Evolutionary conservation across 2,329 filamentous ascomycete genomes (phyloP).

Genomic region (Xylaria sp.): DNA sequence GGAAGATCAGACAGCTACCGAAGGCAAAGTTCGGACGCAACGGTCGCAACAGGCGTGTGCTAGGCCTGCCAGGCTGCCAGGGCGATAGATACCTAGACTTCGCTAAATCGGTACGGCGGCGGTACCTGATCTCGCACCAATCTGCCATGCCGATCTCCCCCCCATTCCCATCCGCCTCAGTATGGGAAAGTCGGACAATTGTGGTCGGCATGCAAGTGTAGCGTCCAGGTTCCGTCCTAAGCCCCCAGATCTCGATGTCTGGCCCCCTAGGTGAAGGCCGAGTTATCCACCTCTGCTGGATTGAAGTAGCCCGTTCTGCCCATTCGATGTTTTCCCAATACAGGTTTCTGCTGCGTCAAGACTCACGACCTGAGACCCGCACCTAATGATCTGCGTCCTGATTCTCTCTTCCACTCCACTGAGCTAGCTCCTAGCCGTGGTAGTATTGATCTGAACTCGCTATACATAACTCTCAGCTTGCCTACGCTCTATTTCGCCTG

Average conservation of each 20-base stretch:
- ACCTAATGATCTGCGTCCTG: conserved; percentile 9
- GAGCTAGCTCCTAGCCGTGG: conserved; percentile 1
- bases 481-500: conserved; percentile 7
- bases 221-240: conserved; percentile 22
- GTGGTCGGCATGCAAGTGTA: conserved; percentile 20
- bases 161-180: conserved; percentile 1
- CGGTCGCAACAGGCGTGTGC: too few species aligned
- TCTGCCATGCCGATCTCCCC: conserved; percentile 8
- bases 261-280: not conserved
- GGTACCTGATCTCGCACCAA: conserved; percentile 15
- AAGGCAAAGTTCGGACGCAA: too few species aligned
- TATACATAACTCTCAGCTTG: conserved; percentile 15
- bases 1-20: too few species aligned
- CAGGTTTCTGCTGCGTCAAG: conserved; percentile 30
- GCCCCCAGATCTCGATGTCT: conserved; percentile 23
- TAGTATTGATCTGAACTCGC: not conserved
- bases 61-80: too few species aligned
- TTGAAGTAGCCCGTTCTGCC: not conserved
- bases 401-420: conserved; percentile 13
- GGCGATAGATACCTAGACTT: too few species aligned
- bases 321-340: conserved; percentile 17
- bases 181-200: conserved; percentile 13
- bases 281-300: not conserved
- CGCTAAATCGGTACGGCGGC: conserved; percentile 19
- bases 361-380: conserved; percentile 21